Percentiles rank a stretch among this genome's conserved stretches.
These are phyloP conservation scores for Theileria annulata DNA, from an alignment of 169 alveolate genomes.

Conservation along the genomic window DNA sequence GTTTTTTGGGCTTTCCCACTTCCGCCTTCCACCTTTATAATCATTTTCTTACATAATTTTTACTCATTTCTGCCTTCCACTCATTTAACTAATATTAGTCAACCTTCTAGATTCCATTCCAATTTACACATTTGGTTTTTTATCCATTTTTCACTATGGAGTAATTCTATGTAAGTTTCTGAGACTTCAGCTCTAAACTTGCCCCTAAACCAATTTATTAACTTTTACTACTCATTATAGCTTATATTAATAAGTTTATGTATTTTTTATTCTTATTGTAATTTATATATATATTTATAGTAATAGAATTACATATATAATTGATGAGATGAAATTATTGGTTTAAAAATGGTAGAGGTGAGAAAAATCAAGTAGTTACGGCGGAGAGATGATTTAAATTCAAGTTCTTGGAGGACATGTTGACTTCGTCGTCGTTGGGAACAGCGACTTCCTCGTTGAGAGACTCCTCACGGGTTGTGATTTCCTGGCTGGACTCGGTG, in stretches of 20 bases:
- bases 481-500: slow-evolving; percentile 11
- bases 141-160: not conserved
- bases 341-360: not conserved
- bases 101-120: not conserved
- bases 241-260: not conserved
- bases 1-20: not conserved
- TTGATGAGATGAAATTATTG: not conserved
- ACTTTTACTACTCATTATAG: too few species aligned
- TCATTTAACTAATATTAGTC: not conserved
- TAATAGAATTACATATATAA: not conserved
- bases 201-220: not conserved
- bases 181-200: not conserved
- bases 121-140: not conserved
- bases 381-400: not conserved
- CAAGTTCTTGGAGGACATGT: not conserved
- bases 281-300: not conserved
- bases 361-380: not conserved
- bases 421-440: not conserved
- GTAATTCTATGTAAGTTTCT: not conserved
- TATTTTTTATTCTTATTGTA: too few species aligned
- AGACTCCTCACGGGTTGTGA: not conserved
- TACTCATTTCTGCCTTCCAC: not conserved
- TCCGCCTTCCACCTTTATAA: not conserved
- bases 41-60: not conserved
- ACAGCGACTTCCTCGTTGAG: not conserved